Evolutionary conservation across 169 alveolate genomes (phyloP).

Genomic region (Plasmodium falciparum): DNA sequence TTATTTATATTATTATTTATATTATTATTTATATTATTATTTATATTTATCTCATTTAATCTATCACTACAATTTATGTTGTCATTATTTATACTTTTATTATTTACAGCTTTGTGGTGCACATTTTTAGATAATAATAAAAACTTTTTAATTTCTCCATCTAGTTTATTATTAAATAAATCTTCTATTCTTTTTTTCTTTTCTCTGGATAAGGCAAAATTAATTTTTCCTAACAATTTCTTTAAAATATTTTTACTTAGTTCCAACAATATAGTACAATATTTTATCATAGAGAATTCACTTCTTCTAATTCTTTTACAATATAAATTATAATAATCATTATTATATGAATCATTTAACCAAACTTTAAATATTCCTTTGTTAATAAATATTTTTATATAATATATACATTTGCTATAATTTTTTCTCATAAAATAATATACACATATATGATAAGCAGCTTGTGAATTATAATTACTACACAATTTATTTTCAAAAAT

Average conservation of each 20-base stretch:
- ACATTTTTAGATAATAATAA: conserved; percentile 22
- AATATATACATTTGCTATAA: conserved; percentile 39
- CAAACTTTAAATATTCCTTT: conserved; percentile 64
- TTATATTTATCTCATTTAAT: neutral
- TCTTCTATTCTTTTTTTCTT: conserved; percentile 5
- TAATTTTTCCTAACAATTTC: conserved; percentile 18
- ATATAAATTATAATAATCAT: conserved; percentile 53
- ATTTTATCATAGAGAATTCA: conserved; percentile 59
- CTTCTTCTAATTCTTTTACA: conserved; percentile 56
- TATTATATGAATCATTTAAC: conserved; percentile 39
- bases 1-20: neutral
- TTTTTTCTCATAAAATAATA: conserved; percentile 62
- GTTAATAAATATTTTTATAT: conserved; percentile 30
- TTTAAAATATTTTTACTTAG: conserved; percentile 50
- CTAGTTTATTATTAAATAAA: neutral
- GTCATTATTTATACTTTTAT: neutral
- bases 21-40: neutral
- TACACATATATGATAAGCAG: conserved; percentile 65
- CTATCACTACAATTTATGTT: neutral
- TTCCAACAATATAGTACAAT: conserved; percentile 50
- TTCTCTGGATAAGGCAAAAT: conserved; percentile 17
- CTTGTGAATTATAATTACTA: conserved; percentile 60
- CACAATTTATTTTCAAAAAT: conserved; percentile 66
- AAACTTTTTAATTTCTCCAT: conserved; percentile 5
- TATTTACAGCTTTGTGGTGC: neutral